These are phyloP conservation scores for Fusarium setosum DNA, from an alignment of 2,329 filamentous ascomycete species.

Conservation along the genomic window DNA sequence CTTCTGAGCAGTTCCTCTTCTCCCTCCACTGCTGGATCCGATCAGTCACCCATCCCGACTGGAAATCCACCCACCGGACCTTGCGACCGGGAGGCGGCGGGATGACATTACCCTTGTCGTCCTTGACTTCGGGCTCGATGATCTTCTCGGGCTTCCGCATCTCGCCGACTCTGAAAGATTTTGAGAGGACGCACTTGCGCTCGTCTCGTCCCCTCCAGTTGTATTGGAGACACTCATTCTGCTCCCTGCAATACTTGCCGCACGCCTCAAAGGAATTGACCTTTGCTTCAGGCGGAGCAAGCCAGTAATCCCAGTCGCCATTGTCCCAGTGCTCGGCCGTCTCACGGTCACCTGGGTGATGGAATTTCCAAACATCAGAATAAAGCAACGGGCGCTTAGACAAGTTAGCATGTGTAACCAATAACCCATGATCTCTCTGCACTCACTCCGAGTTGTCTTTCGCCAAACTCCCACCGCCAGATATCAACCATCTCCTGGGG, in stretches of 20 bases:
- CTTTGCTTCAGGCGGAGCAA: conserved; percentile 37
- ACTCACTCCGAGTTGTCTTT: conserved; percentile 48
- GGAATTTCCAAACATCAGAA: conserved; percentile 51
- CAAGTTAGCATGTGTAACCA: conserved; percentile 23
- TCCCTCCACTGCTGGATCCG: conserved; percentile 42
- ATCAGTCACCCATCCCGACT: conserved; percentile 43
- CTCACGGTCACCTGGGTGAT: conserved; percentile 45
- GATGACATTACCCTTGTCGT: conserved; percentile 39
- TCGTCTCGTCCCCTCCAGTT: conserved; percentile 48
- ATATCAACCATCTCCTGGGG: conserved; percentile 60
- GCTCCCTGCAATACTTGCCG: conserved; percentile 41
- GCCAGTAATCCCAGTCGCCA: conserved; percentile 46
- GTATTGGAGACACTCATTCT: conserved; percentile 44
- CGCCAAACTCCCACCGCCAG: conserved; percentile 57
- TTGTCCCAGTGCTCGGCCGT: conserved; percentile 46
- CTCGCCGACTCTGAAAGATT: conserved; percentile 43
- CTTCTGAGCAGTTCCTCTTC: conserved; percentile 41
- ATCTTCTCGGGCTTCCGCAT: conserved; percentile 39
- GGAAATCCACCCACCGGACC: conserved; percentile 45
- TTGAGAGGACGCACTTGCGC: conserved; percentile 43
- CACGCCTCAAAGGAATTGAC: conserved; percentile 44
- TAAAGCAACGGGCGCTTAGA: conserved; percentile 50
- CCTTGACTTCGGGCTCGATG: conserved; percentile 37
- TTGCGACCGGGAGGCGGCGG: conserved; percentile 30
- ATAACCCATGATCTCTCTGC: too few relatives aligned